Base-by-base conservation (phyloP, 306 rosid species). In the Vicia villosa region DNA sequence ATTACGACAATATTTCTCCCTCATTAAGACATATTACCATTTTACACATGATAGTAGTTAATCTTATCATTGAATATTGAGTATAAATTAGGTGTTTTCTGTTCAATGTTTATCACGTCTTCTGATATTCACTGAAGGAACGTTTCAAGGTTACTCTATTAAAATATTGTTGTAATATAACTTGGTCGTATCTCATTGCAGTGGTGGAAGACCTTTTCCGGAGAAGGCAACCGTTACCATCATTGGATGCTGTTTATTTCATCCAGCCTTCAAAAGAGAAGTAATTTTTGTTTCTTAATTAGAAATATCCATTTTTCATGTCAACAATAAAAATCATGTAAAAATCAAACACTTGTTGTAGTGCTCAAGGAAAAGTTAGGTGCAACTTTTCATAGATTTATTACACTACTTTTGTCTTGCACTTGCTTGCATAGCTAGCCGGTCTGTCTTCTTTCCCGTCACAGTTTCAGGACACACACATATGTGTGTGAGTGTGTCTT, bases 171-270 rank as follows among this genome's bases (percentile, higher is more conserved):
- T 36, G 21, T 38, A 15, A 19, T 49, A 66, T 65, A 63, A 54
- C 46, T 59, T 75, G 26, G 28, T 55, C 7, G 24, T 49, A 69
- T 76, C 80, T 67, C 68, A 66, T 67, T 83, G 86, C 89, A 91
- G 99, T 91, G 91, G 97, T 94, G 56, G 99, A 94, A 83, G 99
- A 94, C 75, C 88, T 94, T 64, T 94, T 94, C 75, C 82, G 92
- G 77, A 85, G 99, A 83, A 91, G 99, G 85, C 91, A 94, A 68
- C 97, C 97, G 11, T 79, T 94, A 86, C 99, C 99, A 20, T 88
- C 95, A 34, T 51, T 94, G 92, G 97, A 91, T 79, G 99, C 80
- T 77, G 80, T 94, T 80, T 94, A 91, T 82, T 94, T 80, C 88
- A 75, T 94, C 16, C 99, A 94, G 81, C 99, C 97, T 32, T 66